These are phyloP conservation scores for Aristolochia contorta DNA, from an alignment of 164 flowering plant genomes.

Conservation along the genomic window DNA sequence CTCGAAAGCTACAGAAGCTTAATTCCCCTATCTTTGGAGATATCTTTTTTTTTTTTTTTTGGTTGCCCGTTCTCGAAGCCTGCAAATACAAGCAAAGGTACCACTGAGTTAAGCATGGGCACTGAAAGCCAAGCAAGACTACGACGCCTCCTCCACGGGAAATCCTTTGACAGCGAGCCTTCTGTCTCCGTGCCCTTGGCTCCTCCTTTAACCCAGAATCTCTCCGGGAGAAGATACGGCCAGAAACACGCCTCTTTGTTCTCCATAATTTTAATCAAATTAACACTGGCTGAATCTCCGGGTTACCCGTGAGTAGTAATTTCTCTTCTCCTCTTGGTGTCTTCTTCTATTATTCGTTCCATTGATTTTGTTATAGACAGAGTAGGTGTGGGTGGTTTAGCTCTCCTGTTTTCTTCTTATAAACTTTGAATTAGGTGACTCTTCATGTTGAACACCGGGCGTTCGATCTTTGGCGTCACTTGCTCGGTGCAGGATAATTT, in stretches of 20 bases:
- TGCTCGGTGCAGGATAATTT: not conserved
- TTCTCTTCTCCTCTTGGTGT: conserved; percentile 1
- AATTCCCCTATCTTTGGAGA: too few species aligned
- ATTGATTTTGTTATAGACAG: conserved; percentile 11
- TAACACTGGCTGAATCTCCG: not conserved
- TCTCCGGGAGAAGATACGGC: conserved; percentile 9
- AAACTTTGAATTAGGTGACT: conserved; percentile 50
- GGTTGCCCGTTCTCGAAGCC: too few species aligned
- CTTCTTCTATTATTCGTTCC: conserved; percentile 8
- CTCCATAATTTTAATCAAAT: not conserved
- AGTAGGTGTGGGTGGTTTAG: conserved; percentile 24
- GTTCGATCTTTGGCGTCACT: conserved; percentile 5
- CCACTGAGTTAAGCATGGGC: too few species aligned
- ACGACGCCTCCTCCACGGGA: conserved; percentile 1
- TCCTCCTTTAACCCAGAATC: conserved; percentile 22
- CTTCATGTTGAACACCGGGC: conserved; percentile 33
- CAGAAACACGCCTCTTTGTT: conserved; percentile 2
- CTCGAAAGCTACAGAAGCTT: too few species aligned
- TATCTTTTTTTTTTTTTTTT: too few species aligned
- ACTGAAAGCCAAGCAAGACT: too few species aligned
- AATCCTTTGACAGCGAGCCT: conserved; percentile 10
- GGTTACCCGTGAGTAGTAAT: conserved; percentile 29
- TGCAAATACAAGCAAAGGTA: too few species aligned
- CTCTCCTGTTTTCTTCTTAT: conserved; percentile 43
- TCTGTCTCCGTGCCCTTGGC: conserved; percentile 36